phyloP scores from a whole-genome alignment of 2,329 filamentous ascomycete species.

The Lomentospora prolificans region DNA sequence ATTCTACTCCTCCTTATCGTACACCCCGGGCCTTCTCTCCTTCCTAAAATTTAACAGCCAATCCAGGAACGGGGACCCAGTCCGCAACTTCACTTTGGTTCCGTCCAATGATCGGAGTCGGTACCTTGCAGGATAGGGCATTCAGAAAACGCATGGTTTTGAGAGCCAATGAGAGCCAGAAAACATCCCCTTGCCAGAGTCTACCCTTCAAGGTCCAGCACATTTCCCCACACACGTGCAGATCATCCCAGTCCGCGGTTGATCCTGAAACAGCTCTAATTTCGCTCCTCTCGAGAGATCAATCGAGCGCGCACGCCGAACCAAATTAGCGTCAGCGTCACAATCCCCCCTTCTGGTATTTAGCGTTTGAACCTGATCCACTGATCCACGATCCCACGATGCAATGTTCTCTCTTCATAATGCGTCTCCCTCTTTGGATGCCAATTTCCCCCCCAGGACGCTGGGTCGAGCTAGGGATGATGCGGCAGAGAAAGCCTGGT shows the following conservation, averaged over 20 bases:
- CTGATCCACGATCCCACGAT: background rate
- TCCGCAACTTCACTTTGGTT: background rate
- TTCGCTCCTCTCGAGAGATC: background rate
- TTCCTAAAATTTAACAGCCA: background rate
- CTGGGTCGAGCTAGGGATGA: background rate
- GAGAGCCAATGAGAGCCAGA: background rate
- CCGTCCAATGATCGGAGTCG: background rate
- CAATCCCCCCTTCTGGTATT: background rate
- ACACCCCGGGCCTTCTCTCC: background rate
- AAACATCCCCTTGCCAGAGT: background rate
- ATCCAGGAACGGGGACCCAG: background rate
- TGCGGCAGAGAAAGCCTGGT: background rate
- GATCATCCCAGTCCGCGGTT: slow-evolving; percentile 6
- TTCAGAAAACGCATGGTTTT: background rate
- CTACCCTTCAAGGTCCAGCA: background rate
- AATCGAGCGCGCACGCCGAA: background rate
- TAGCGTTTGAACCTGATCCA: no score
- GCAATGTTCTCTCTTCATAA: background rate
- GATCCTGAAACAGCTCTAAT: slow-evolving; percentile 9
- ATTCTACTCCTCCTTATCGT: background rate
- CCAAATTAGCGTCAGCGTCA: background rate
- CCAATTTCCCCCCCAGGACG: background rate
- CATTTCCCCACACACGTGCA: background rate
- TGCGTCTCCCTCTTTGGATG: no score
- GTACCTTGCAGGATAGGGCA: background rate